Evolutionary conservation across 768 basidiomycete species (phyloP), one percentile per base, ranked within the genome.

Genomic region (Rhodotorula toruloides): DNA sequence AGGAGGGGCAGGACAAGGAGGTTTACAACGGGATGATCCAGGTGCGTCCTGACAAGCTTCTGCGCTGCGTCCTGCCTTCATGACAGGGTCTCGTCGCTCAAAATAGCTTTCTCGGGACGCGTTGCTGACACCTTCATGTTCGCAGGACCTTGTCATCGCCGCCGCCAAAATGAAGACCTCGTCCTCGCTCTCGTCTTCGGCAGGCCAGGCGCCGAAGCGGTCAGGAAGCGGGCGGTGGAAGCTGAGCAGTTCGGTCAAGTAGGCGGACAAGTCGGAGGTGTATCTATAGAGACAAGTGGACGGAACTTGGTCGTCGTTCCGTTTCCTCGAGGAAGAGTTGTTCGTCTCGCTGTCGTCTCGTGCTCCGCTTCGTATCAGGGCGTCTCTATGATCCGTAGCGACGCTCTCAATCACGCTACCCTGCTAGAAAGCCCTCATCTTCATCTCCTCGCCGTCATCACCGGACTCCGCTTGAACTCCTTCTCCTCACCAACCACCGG

Each of bases 1-100:
- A 68, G 56, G 70, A 72, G 48, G 47, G 44, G 53, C 63, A 64
- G 37, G 70, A 72, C 34, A 63, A 60, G 42, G 70, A 68, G 63
- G 67, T 67, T 5, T 72, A 72, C 40, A 61, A 72, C 44, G 70
- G 66, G 29, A 72, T 72, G 70, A 72, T 72, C 32, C 57, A 57
- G 54, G 70, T 71, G 47, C 29, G 70, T 37, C n/a, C 11, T 1
- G 7, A 10, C n/a, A 21, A 25, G 6, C 36, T 13, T 31, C 9
- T 40, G 27, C 40, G 12, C 11, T 5, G 25, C 40, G 14, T 11
- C n/a, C n/a, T 4, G 12, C 12, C 14, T 4, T 31, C 22, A 22
- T n/a, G 49, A 50, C 29, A 32, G 43, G 3, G 4, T 14, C 19
- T 31, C 22, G 27, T 25, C n/a, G n/a, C n/a, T n/a, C n/a, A n/a